These are phyloP conservation scores for Pleoardoris graminearum DNA, from an alignment of 2,329 filamentous ascomycete genomes.

Conservation along the genomic window DNA sequence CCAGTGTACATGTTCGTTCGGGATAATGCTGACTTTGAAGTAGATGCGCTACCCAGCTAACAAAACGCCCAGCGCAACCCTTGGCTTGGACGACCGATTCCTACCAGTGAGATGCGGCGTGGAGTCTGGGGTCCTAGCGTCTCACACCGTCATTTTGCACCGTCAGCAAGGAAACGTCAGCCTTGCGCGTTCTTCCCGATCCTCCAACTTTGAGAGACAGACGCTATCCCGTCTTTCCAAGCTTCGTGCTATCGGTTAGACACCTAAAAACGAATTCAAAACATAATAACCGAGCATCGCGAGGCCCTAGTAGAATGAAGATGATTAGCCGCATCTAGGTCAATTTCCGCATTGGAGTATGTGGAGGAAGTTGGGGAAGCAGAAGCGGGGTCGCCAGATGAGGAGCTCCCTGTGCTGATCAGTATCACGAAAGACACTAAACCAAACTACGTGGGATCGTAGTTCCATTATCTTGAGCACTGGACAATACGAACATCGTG, in stretches of 20 bases:
- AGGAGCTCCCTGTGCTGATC: not conserved
- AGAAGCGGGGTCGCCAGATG: slow-evolving; percentile 2
- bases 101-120: not conserved
- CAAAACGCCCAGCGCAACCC: too few species aligned
- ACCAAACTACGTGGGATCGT: not conserved
- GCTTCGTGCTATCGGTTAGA: not conserved
- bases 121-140: not conserved
- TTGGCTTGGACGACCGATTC: too few species aligned
- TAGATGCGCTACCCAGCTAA: too few species aligned
- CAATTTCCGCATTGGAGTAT: slow-evolving; percentile 5
- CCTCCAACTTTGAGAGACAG: too few species aligned
- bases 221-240: too few species aligned
- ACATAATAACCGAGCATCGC: not conserved
- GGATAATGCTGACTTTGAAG: too few species aligned
- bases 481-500: not conserved
- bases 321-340: not conserved
- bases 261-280: not conserved
- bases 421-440: not conserved
- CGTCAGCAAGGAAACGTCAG: not conserved
- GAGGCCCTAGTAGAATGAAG: not conserved
- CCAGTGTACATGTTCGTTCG: too few species aligned
- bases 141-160: not conserved
- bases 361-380: slow-evolving; percentile 5
- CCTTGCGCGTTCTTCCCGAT: not conserved
- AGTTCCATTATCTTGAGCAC: not conserved